Percentiles rank a stretch among this genome's conserved stretches.
Evolutionary conservation across 352 stramenopile genomes (phyloP).

Genomic region (Phytophthora aleatoria): DNA sequence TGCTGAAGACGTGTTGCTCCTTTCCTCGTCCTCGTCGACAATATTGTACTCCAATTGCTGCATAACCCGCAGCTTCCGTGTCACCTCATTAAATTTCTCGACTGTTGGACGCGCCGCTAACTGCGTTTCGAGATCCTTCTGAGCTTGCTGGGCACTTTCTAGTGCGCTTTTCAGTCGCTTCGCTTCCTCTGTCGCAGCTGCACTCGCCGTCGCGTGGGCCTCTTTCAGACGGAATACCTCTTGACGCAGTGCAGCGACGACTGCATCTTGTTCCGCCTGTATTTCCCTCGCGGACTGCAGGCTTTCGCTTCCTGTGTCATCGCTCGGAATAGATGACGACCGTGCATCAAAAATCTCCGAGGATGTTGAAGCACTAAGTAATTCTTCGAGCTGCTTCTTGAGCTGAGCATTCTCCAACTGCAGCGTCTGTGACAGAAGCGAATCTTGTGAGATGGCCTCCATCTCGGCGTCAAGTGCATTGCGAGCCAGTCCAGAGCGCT

Average conservation of each 20-base stretch:
- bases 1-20: conserved; percentile 25
- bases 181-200: conserved; percentile 32
- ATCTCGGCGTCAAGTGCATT: conserved; percentile 82
- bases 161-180: conserved; percentile 41
- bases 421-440: conserved; percentile 76
- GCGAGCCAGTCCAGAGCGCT: conserved; percentile 62
- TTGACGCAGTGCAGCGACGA: conserved; percentile 56
- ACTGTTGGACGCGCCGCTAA: conserved; percentile 78
- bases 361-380: conserved; percentile 42
- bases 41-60: conserved; percentile 93
- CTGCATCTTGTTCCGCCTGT: conserved; percentile 58
- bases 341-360: conserved; percentile 14
- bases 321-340: conserved; percentile 11
- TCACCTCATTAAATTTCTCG: conserved; percentile 87
- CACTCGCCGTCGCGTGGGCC: conserved; percentile 31
- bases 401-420: conserved; percentile 84
- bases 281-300: conserved; percentile 37
- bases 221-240: conserved; percentile 70
- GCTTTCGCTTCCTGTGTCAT: conserved; percentile 17
- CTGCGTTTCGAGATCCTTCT: conserved; percentile 45
- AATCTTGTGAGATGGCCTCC: conserved; percentile 88
- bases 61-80: conserved; percentile 90
- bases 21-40: conserved; percentile 65
- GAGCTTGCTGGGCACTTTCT: conserved; percentile 26
- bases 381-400: conserved; percentile 84